phyloP scores from a whole-genome alignment of 1,284 basidiomycete genomes.

The Naganishia sp. region DNA sequence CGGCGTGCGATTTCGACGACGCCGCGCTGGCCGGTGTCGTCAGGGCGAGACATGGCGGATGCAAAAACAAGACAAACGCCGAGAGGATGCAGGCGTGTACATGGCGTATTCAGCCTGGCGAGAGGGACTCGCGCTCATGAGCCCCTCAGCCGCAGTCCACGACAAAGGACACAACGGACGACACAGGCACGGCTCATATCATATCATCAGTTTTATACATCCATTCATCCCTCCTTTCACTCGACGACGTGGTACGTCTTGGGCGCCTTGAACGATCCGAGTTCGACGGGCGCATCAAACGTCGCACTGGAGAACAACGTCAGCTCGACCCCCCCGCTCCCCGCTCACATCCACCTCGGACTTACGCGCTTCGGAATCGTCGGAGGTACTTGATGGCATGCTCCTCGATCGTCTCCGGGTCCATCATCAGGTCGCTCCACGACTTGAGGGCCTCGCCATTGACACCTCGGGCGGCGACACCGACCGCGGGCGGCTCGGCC shows the following conservation, averaged over 20 bases:
- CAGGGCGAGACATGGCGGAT: too few species aligned
- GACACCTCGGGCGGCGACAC: constrained; percentile 59
- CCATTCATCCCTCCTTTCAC: constrained; percentile 35
- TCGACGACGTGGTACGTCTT: constrained; percentile 56
- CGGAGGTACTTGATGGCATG: constrained; percentile 88
- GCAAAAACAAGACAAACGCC: too few species aligned
- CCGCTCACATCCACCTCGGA: constrained; percentile 30
- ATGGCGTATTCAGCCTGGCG: too few species aligned
- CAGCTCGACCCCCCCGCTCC: too few species aligned
- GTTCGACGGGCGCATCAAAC: constrained; percentile 56
- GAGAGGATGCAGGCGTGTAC: too few species aligned
- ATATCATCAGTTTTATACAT: neutral
- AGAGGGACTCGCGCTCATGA: too few species aligned
- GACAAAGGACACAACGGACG: neutral
- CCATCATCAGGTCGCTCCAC: constrained; percentile 59
- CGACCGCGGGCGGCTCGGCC: constrained; percentile 39
- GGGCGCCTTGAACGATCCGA: constrained; percentile 50
- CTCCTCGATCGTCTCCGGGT: constrained; percentile 83
- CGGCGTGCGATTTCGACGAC: too few species aligned
- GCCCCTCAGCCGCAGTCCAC: too few species aligned
- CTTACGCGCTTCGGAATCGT: constrained; percentile 75
- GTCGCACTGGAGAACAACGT: constrained; percentile 39
- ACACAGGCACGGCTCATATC: neutral
- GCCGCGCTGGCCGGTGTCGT: too few species aligned
- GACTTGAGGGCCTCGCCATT: constrained; percentile 55